phyloP scores from a whole-genome alignment of 441 rosid species.

The Syzygium malaccense region DNA sequence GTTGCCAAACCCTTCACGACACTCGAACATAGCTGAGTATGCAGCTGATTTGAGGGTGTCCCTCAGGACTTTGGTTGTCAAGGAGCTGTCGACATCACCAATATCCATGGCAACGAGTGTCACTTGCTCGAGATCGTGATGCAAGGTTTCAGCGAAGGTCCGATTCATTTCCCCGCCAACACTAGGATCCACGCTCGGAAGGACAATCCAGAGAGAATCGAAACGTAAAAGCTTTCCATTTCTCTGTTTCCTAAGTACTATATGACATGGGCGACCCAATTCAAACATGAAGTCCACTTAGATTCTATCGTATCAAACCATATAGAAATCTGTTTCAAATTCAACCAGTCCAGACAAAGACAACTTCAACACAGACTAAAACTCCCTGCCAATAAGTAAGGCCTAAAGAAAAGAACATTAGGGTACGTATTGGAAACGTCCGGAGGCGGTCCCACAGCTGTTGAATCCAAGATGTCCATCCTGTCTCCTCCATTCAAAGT shows the following conservation, averaged over 20 bases:
- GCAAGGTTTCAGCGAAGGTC: constrained; percentile 53
- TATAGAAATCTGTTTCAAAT: not conserved
- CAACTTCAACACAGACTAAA: too few relatives aligned
- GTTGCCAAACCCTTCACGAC: constrained; percentile 46
- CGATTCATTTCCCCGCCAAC: constrained; percentile 65
- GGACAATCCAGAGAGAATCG: constrained; percentile 43
- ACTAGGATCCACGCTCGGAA: constrained; percentile 79
- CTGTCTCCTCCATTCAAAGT: not conserved
- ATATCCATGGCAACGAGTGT: constrained; percentile 67
- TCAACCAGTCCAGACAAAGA: not conserved
- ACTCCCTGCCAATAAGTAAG: not conserved
- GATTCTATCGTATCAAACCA: not conserved
- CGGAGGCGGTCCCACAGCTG: not conserved
- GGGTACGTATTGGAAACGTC: not conserved
- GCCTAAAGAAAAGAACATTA: not conserved
- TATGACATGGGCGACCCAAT: not conserved
- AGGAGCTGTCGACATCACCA: constrained; percentile 71
- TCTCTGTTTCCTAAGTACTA: too few relatives aligned
- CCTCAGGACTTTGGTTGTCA: constrained; percentile 75
- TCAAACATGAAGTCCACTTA: not conserved
- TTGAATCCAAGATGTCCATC: not conserved
- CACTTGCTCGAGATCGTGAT: constrained; percentile 57
- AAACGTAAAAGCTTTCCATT: too few relatives aligned
- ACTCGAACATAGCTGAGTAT: constrained; percentile 46
- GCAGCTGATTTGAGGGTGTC: constrained; percentile 54